A percentile compares a stretch with the other conserved stretches of the same genome.
Evolutionary conservation across 345 rosid species (phyloP).

Genomic region (Litchi chinensis): DNA sequence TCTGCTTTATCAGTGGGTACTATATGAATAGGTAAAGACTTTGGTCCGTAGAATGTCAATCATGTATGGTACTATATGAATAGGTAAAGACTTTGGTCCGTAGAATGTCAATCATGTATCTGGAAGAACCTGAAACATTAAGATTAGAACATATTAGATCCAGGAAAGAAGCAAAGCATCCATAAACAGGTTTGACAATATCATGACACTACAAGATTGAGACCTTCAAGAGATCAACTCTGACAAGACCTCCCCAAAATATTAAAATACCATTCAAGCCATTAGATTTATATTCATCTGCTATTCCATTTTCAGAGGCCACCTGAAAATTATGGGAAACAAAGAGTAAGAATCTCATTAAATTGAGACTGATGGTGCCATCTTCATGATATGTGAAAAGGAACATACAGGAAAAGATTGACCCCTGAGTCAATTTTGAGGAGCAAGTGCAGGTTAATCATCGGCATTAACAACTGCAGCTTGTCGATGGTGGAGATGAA

Average conservation of each 20-base stretch:
- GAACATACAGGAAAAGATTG: conserved; percentile 65
- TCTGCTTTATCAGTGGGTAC: conserved; percentile 72
- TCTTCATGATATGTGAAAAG: conserved; percentile 15
- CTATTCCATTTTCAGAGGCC: conserved; percentile 29
- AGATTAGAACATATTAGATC: conserved; percentile 16
- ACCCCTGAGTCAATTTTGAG: conserved; percentile 83
- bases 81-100: conserved; percentile 85
- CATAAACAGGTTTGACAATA: conserved; percentile 18
- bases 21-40: too few species aligned
- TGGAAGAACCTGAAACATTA: conserved; percentile 68
- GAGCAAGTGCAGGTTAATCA: conserved; percentile 92
- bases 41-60: too few species aligned
- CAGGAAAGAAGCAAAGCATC: conserved; percentile 15
- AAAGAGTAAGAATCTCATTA: conserved; percentile 18
- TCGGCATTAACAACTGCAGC: conserved; percentile 90
- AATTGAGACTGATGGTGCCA: neutral
- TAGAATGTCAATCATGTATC: conserved; percentile 81
- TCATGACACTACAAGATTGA: conserved; percentile 15
- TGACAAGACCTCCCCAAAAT: conserved; percentile 97
- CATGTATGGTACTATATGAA: too few species aligned
- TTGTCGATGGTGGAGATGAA: conserved; percentile 96
- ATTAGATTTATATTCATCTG: conserved; percentile 33
- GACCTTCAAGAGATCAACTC: conserved; percentile 85
- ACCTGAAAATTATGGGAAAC: conserved; percentile 34
- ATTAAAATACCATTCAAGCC: conserved; percentile 75